Base-by-base conservation (phyloP, 2,329 filamentous ascomycete genomes). In the Neonectria punicea region DNA sequence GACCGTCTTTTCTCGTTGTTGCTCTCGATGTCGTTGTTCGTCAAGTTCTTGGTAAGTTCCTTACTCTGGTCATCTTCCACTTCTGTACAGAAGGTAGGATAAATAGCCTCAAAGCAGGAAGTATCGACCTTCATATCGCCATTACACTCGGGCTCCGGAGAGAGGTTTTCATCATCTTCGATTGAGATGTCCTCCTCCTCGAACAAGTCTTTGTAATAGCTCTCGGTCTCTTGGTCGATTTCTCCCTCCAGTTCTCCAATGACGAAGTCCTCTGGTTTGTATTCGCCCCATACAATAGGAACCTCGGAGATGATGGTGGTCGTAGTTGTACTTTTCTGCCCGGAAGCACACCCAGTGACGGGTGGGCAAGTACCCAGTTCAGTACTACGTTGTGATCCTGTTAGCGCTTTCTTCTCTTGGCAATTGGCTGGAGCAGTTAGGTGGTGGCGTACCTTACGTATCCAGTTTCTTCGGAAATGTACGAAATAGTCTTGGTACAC, bases 401-500 rank as follows among this genome's bases (percentile, higher is more conserved):
- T 20, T 44, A 22, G 43, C 11, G 9, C 11, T 7, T 44, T 10
- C 10, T 10, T 44, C 0, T n/a, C n/a, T 10, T 22, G 43, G 1
- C 8, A 11, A 22, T 10, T 8, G 11, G 9, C 3, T 11, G 11
- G 18, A 44, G 7, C 43, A 9, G 18, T 11, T 13, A 5, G 18
- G 8, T 8, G 18, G 11, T 44, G 22, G 20, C 43, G 9, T 44
- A 44, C 43, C 43, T 41, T 11, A 14, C n/a, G 6, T 41, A 50
- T 18, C 46, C 56, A 20, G 30, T 28, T 9, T n/a, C 56, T 20
- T 25, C 13, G 3, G 46, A 51, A 10, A 58, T 51, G 20, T 58
- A 58, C 14, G 56, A 58, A 28, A 58, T 43, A 16, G 56, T 58
- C 56, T 41, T 58, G 4, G 56, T 58, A 20, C 56, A 58, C 30